Percentiles rank a stretch among this genome's conserved stretches.
Conservation (phyloP, 768 basidiomycete genomes). For the Antrodiella citrinella region DNA sequence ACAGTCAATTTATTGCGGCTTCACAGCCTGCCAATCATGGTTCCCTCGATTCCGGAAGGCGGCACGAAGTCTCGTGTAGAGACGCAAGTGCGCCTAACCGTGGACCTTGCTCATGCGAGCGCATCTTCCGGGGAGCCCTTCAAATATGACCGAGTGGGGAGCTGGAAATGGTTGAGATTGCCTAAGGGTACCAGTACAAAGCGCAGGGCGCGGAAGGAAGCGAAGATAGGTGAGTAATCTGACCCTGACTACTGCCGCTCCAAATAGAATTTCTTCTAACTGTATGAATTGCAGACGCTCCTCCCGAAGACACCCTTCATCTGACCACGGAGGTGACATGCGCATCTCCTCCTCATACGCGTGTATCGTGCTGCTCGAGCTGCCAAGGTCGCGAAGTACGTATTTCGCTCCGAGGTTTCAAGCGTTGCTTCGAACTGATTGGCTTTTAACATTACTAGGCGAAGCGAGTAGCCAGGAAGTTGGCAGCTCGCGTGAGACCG, state of each 20-base stretch:
- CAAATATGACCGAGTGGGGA: constrained; percentile 77
- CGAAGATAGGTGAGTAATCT: constrained; percentile 56
- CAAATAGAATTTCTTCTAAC: neutral
- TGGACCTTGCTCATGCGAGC: constrained; percentile 69
- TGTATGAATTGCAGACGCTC: constrained; percentile 6
- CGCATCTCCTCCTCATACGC: constrained; percentile 69
- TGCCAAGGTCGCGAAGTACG: constrained; percentile 82
- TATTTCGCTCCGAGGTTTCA: neutral
- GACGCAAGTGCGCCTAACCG: constrained; percentile 81
- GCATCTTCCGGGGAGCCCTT: constrained; percentile 47
- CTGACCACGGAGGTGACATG: constrained; percentile 72
- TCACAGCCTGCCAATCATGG: constrained; percentile 66
- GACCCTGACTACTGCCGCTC: neutral
- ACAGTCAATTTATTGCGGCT: constrained; percentile 1
- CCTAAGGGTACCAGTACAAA: constrained; percentile 81
- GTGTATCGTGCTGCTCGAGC: constrained; percentile 77
- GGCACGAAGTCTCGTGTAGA: constrained; percentile 94
- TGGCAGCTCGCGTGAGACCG: constrained; percentile 77
- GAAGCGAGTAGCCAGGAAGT: constrained; percentile 83
- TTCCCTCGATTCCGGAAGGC: constrained; percentile 72
- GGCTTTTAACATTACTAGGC: constrained; percentile 42
- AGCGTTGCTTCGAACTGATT: constrained; percentile 2
- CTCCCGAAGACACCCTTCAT: constrained; percentile 54
- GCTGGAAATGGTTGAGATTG: constrained; percentile 82
- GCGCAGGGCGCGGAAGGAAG: constrained; percentile 75